Base-by-base conservation (phyloP, 169 alveolate genomes). In the Eimeria falciformis region DNA sequence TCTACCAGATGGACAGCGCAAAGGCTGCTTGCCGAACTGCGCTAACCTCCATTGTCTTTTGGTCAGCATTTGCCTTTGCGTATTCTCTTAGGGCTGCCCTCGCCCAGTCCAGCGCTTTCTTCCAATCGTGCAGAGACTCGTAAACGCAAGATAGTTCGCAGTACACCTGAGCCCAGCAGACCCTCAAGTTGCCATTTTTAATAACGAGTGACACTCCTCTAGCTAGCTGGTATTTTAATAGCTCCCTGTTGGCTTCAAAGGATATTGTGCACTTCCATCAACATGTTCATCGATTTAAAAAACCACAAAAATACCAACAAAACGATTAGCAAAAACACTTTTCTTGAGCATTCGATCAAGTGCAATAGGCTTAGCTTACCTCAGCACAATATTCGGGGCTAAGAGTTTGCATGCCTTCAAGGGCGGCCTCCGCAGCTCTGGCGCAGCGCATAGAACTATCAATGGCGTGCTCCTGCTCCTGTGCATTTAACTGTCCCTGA, bases 351-450 rank as follows among this genome's bases (percentile, higher is more conserved):
- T 47, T 47, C 58, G 14, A 47, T 47, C 58, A 47, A 47, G 58
- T 14, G 58, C 58, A 47, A 14, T 14, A 14, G 58, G 58, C 58
- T 47, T n/a, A n/a, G n/a, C n/a, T n/a, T n/a, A 50, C 62, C 62
- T 50, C 62, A 50, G 62, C 62, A 50, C 62, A 50, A 14, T 50
- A 50, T 14, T 50, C 62, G 62, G 62, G 62, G 62, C 62, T 50
- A 14, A 7, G 14, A 7, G 33, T n/a, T 18, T 11, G 71, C 29
- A 58, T 5, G 7, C 21, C 71, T 14, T 58, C 71, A 9, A 58
- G 71, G 29, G 71, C 71, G 11, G 71, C 71, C 71, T 58, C 71
- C 21, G 71, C 71, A 5, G 71, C 71, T 58, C 29, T 18, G 33
- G 27, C 33, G 23, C 71, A 58, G 71, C 71, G 71, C 18, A 6